Evolutionary conservation across 495 filamentous ascomycete genomes (phyloP).

Genomic region (Immersiella caudata): DNA sequence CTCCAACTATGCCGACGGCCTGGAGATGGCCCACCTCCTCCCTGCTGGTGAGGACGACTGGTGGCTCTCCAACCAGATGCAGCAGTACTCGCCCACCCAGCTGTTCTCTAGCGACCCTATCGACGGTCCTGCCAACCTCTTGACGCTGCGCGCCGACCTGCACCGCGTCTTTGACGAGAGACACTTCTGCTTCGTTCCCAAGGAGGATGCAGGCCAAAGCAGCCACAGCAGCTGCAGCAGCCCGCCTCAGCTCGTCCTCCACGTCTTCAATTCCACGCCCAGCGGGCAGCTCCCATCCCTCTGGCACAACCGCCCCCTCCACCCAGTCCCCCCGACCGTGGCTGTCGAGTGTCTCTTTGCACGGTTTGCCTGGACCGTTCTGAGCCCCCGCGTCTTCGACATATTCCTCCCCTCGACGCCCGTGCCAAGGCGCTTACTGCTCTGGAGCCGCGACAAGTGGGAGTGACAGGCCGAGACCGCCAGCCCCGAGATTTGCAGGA

Average conservation of each 20-base stretch:
- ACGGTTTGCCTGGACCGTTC: slow-evolving; percentile 18
- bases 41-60: slow-evolving; percentile 7
- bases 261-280: slow-evolving; percentile 13
- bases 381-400: slow-evolving; percentile 9
- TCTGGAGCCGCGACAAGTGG: slow-evolving; percentile 4
- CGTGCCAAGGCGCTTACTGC: slow-evolving; percentile 7
- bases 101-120: slow-evolving; percentile 13
- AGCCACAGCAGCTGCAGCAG: too few species aligned
- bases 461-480: slow-evolving; percentile 10
- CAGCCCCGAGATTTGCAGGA: background rate
- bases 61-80: slow-evolving; percentile 12
- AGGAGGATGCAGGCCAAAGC: background rate
- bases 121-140: slow-evolving; percentile 6
- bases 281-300: slow-evolving; percentile 1
- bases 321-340: background rate
- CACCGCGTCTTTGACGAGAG: slow-evolving; percentile 20
- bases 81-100: slow-evolving; percentile 3
- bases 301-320: slow-evolving; percentile 14
- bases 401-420: slow-evolving; percentile 5
- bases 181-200: slow-evolving; percentile 20
- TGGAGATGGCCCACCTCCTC: slow-evolving; percentile 17
- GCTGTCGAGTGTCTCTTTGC: slow-evolving; percentile 20
- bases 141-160: slow-evolving; percentile 15
- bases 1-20: slow-evolving; percentile 7
- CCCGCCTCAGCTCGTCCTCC: slow-evolving; percentile 15